Conservation (phyloP, 495 filamentous ascomycete species). For the Daldinia vernicosa region DNA sequence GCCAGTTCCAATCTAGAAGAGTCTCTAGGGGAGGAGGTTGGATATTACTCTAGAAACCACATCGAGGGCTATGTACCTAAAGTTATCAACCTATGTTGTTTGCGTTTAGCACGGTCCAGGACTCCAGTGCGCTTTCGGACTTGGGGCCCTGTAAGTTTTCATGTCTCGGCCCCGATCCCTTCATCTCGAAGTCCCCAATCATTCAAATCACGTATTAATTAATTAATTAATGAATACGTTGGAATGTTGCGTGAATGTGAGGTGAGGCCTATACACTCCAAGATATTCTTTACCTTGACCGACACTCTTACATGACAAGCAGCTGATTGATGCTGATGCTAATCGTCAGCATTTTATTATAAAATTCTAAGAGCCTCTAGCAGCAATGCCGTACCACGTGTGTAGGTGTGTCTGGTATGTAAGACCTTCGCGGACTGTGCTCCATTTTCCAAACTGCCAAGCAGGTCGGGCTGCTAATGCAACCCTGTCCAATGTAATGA, state of each 20-base stretch:
- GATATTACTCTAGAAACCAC: background rate
- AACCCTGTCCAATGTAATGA: conserved; percentile 22
- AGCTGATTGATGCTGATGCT: conserved; percentile 30
- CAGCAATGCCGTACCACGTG: background rate
- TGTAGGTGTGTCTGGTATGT: background rate
- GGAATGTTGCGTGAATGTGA: background rate
- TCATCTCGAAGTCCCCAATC: background rate
- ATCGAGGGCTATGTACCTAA: background rate
- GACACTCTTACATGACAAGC: conserved; percentile 33
- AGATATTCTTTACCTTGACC: conserved; percentile 27
- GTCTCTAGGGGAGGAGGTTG: background rate
- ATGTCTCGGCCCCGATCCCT: background rate
- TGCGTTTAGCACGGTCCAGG: background rate
- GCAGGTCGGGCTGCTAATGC: conserved; percentile 15
- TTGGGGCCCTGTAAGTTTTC: background rate
- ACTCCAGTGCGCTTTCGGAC: background rate
- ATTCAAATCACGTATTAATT: background rate
- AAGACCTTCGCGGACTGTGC: background rate
- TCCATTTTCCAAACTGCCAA: conserved; percentile 4
- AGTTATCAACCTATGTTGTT: background rate
- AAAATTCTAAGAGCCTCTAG: background rate
- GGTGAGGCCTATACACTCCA: background rate
- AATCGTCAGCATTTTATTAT: conserved; percentile 10
- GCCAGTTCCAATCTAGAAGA: background rate
- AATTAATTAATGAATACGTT: too few species aligned